Base-by-base conservation (phyloP, 2,329 filamentous ascomycete species). In the Claviceps sp. region DNA sequence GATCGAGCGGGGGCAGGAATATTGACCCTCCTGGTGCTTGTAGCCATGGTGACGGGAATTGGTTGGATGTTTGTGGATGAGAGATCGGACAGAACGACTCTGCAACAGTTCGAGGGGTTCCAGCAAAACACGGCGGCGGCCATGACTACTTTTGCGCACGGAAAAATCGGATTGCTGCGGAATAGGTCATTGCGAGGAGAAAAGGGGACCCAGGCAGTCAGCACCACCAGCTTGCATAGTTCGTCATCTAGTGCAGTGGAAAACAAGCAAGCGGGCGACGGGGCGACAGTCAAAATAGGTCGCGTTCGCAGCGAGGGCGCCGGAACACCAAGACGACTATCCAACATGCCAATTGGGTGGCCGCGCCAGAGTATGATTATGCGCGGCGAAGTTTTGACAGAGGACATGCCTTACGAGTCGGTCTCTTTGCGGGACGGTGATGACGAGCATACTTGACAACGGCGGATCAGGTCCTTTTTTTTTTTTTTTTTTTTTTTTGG, bases 1-100 rank as follows among this genome's bases (percentile, higher is more conserved):
- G 86, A 90, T 61, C 78, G 72, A 55, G 84, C 78, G 6, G 87
- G 85, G 11, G 86, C 85, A 40, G 78, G 78, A 11, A 76, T 88
- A 54, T 57, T 73, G 49, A 90, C 85, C 1, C 65, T 78, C 1
- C 48, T 82, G 5, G 64, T 84, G 3, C 62, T 87, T 1, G 60
- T 74, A 5, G 66, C 72, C 6, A 68, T 86, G 41, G 55, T 83
- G 24, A 72, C 72, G 1, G 78, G 78, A n/a, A 60, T 73, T 6
- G 45, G 67, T 5, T 78, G 73, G 65, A 66, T 79, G 56, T 53
- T 77, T 18, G 53, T 70, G 20, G 77, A 80, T 55, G 76, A 79
- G 58, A 66, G 61, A 5, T 67, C 64, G 1, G 61, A 67, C 16
- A 63, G 63, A 53, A 60, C 63, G 0, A 52, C 62, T 1, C 30